Conservation (phyloP, 805 yeast genomes). For the Teunomyces tritomae region DNA sequence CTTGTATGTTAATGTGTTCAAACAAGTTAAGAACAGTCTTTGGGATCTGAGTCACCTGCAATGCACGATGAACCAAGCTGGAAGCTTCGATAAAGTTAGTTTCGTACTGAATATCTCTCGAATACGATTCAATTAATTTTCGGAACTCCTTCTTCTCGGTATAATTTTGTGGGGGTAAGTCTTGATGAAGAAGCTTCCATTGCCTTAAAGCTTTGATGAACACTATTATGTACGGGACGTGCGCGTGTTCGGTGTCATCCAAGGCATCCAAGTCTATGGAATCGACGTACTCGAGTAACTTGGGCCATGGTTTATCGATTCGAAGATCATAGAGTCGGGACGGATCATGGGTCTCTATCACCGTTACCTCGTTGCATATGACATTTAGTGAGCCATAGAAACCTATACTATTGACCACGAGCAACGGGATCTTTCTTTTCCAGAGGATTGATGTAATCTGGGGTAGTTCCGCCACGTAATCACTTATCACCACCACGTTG, state of each 20-base stretch:
- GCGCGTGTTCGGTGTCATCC: conserved; percentile 47
- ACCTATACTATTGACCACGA: conserved; percentile 54
- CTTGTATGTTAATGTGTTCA: conserved; percentile 17
- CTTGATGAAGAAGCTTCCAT: conserved; percentile 35
- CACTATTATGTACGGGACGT: conserved; percentile 68
- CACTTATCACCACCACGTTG: conserved; percentile 47
- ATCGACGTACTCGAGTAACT: conserved; percentile 50
- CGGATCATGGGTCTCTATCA: conserved; percentile 72
- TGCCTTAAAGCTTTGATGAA: conserved; percentile 51
- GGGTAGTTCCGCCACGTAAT: conserved; percentile 22
- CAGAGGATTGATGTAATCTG: conserved; percentile 38
- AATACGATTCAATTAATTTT: conserved; percentile 31
- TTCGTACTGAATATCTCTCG: conserved; percentile 49
- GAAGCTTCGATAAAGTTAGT: conserved; percentile 45
- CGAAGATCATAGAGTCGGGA: conserved; percentile 63
- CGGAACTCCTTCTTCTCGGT: conserved; percentile 42
- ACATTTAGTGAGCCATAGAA: conserved; percentile 62
- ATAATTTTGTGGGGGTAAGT: conserved; percentile 34
- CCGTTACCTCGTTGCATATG: conserved; percentile 55
- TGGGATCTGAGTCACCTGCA: conserved; percentile 36
- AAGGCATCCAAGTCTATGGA: conserved; percentile 47
- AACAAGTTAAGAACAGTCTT: conserved; percentile 22
- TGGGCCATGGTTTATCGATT: conserved; percentile 70
- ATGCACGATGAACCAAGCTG: conserved; percentile 33
- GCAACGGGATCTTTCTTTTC: conserved; percentile 49